Evolutionary conservation across 495 filamentous ascomycete genomes (phyloP).

Genomic region (Penicillium ochrochloron): DNA sequence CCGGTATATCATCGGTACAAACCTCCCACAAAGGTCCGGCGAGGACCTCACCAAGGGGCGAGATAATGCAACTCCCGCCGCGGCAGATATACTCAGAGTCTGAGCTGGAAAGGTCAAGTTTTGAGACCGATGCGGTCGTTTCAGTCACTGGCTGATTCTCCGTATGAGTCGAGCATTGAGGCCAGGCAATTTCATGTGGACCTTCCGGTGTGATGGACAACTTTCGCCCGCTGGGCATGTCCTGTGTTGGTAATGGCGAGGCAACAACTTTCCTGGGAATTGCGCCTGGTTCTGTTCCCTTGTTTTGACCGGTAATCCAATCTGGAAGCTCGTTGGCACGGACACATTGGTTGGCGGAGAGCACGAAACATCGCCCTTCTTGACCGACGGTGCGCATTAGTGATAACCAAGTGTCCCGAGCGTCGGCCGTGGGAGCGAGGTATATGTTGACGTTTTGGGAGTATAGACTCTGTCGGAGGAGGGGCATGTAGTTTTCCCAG

Average conservation of each 20-base stretch:
- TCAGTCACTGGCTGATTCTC: neutral
- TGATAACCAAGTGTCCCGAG: conserved; percentile 79
- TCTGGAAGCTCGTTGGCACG: conserved; percentile 58
- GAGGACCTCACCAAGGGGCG: conserved; percentile 74
- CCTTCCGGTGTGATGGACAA: conserved; percentile 51
- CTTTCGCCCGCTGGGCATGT: conserved; percentile 11
- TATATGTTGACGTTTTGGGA: conserved; percentile 92
- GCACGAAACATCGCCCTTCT: conserved; percentile 85
- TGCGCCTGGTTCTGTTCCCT: neutral
- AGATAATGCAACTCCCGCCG: conserved; percentile 82
- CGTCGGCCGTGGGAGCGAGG: conserved; percentile 89
- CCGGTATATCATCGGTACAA: conserved; percentile 52
- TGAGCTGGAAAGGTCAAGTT: neutral
- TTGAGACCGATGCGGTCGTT: neutral
- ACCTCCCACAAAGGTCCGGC: conserved; percentile 84
- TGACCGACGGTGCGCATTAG: conserved; percentile 80
- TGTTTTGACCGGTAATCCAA: conserved; percentile 53
- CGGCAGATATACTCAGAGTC: conserved; percentile 33
- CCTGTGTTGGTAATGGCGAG: neutral
- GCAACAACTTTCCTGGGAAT: neutral
- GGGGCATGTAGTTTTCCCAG: conserved; percentile 98
- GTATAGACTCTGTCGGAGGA: conserved; percentile 80
- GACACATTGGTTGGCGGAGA: conserved; percentile 85
- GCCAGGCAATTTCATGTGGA: conserved; percentile 60
- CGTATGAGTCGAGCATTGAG: conserved; percentile 24